Evolutionary conservation across 805 yeast genomes (phyloP).

Genomic region (Candida ipomoeae): DNA sequence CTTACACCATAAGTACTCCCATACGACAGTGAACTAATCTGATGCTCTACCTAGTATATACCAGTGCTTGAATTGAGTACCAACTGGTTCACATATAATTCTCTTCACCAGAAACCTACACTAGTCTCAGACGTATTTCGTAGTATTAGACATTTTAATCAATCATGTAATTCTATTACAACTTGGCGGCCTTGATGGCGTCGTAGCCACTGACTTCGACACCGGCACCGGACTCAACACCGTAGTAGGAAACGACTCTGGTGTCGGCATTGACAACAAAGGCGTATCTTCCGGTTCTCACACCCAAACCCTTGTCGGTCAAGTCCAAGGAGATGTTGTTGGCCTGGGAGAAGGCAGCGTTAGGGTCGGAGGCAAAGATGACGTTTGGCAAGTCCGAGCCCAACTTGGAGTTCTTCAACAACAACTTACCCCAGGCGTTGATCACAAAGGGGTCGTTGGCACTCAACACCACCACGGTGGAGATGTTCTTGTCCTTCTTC

Average conservation of each 20-base stretch:
- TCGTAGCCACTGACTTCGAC: conserved; percentile 36
- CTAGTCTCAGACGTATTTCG: too few species aligned
- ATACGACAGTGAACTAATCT: too few species aligned
- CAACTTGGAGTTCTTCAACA: conserved; percentile 24
- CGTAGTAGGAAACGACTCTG: conserved; percentile 38
- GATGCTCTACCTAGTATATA: too few species aligned
- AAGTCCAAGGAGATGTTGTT: conserved; percentile 33
- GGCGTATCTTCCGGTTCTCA: conserved; percentile 40
- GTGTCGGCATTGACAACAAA: conserved; percentile 37
- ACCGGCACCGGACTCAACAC: conserved; percentile 30
- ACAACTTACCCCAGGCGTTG: conserved; percentile 43
- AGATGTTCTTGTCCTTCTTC: conserved; percentile 26
- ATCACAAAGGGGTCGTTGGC: conserved; percentile 42
- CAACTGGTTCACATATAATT: too few species aligned
- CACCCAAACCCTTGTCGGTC: conserved; percentile 34
- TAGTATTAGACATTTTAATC: too few species aligned
- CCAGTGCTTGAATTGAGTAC: too few species aligned
- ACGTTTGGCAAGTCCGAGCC: conserved; percentile 22
- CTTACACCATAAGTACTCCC: too few species aligned
- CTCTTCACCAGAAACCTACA: too few species aligned
- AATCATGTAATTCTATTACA: conserved; percentile 14
- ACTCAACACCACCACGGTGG: conserved; percentile 33
- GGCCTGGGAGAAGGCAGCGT: conserved; percentile 29
- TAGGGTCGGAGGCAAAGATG: conserved; percentile 39
- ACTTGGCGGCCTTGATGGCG: conserved; percentile 34